A percentile compares a stretch with the other conserved stretches of the same genome.
Conservation (phyloP, 176 grass and related monocot genomes). For the Hordeum marinum region DNA sequence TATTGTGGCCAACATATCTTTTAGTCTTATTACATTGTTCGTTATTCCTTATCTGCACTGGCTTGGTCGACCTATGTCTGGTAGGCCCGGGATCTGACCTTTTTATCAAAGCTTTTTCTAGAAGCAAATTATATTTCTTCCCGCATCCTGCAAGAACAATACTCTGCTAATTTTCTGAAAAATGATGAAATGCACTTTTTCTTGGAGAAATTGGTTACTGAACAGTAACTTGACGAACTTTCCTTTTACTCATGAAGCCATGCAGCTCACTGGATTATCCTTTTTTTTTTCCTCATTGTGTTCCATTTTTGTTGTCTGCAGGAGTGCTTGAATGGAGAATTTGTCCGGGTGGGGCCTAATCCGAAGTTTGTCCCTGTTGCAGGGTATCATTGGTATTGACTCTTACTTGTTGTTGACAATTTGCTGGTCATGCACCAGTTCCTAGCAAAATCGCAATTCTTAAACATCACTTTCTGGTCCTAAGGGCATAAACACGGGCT, state of each 20-base stretch:
- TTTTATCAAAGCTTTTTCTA: too few species aligned
- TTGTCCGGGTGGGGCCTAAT: slow-evolving; percentile 89
- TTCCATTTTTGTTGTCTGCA: slow-evolving; percentile 14
- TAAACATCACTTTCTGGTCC: not conserved
- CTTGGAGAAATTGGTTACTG: too few species aligned
- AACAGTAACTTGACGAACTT: too few species aligned
- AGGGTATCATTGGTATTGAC: slow-evolving; percentile 77
- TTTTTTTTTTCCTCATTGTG: not conserved
- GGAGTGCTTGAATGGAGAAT: slow-evolving; percentile 97
- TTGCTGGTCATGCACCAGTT: not conserved
- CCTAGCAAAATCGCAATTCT: not conserved
- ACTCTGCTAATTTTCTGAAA: too few species aligned
- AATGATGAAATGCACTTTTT: too few species aligned
- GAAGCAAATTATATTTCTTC: too few species aligned
- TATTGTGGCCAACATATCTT: not conserved
- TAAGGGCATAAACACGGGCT: not conserved
- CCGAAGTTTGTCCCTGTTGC: slow-evolving; percentile 89
- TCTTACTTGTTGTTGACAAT: not conserved
- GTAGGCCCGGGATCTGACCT: too few species aligned
- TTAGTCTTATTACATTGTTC: not conserved
- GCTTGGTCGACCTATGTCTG: too few species aligned
- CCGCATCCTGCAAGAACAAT: too few species aligned
- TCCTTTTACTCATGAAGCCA: too few species aligned
- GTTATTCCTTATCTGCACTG: too few species aligned
- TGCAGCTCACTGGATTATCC: too few species aligned